Base-by-base conservation (phyloP, 1,284 basidiomycete genomes). In the Wolfiporia cocos region DNA sequence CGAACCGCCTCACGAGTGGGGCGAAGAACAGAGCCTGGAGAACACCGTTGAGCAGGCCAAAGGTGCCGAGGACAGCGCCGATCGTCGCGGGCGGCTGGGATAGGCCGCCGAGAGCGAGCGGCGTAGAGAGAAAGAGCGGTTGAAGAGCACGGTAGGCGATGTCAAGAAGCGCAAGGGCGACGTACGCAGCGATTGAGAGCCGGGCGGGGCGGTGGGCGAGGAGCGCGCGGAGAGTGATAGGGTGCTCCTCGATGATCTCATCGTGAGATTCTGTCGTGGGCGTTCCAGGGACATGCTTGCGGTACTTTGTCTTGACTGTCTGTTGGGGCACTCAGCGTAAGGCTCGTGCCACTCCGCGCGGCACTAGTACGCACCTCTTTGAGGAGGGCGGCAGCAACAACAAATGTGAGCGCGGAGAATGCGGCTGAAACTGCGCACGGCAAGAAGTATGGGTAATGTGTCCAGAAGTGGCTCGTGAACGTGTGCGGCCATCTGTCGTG, bases 81-180 rank as follows among this genome's bases (percentile, higher is more conserved):
- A 86, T 86, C 18, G 54, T 60, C 1, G 73, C 59, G 0, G 83
- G 81, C 0, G 71, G 52, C 12, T 84, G 63, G 2, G 80, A 83
- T 3, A 86, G 68, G 1, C 83, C 83, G 37, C 84, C 84, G 4
- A 76, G 63, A 35, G 66, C 64, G 34, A 81, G 64, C 5, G 84
- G 81, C 2, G 81, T 82, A 9, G 82, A 73, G 43, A 76, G 69
- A 58, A 84, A 86, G 17, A 87, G 57, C 2, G 84, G 83, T n/a
- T 78, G 70, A 15, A 88, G 68, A 11, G 76, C 75, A 17, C 76
- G 69, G 53, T 74, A 71, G 1, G 76, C 59, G 39, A 87, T 83
- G 40, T 87, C 81, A 15, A 84, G 65, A 15, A 87, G 66, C 3
- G 76, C 74, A 4, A 86, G 66, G 12, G 61, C 61, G 14, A 74